Evolutionary conservation across 345 rosid species (phyloP).

Genomic region (Hibiscus tridactylites): DNA sequence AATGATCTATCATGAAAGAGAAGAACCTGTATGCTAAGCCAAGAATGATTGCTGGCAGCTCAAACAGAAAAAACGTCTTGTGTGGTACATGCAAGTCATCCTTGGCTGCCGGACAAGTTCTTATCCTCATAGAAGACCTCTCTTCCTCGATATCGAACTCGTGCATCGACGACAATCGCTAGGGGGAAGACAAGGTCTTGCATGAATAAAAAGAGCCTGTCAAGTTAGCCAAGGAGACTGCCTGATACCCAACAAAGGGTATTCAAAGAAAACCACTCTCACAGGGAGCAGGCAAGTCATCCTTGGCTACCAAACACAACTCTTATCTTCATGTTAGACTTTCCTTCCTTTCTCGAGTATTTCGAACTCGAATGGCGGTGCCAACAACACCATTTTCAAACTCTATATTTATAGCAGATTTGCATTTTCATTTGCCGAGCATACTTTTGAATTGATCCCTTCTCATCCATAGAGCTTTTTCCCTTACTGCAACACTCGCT

Average conservation of each 20-base stretch:
- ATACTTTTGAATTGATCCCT: not conserved
- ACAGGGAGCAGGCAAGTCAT: conserved; percentile 45
- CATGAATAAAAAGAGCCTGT: conserved; percentile 17
- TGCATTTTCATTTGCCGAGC: not conserved
- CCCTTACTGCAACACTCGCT: not conserved
- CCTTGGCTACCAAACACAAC: conserved; percentile 44
- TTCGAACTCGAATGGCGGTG: not conserved
- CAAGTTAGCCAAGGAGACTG: conserved; percentile 17
- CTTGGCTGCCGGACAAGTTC: conserved; percentile 13
- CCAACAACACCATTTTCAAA: not conserved
- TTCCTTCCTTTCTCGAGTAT: conserved; percentile 18
- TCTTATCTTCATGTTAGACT: conserved; percentile 34
- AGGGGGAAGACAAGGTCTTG: conserved; percentile 11
- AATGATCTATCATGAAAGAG: conserved; percentile 26
- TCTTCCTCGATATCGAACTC: not conserved
- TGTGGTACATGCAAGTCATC: conserved; percentile 12
- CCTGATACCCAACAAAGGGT: conserved; percentile 1
- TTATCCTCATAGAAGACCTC: conserved; percentile 12
- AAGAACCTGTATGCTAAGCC: conserved; percentile 16
- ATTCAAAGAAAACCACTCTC: not conserved
- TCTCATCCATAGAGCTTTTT: not conserved
- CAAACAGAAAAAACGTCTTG: not conserved
- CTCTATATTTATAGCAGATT: conserved; percentile 10
- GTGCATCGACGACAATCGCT: no score
- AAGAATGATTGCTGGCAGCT: conserved; percentile 33